Conservation (phyloP, 2,329 filamentous ascomycete genomes). For the Sarocladium brachiariae region DNA sequence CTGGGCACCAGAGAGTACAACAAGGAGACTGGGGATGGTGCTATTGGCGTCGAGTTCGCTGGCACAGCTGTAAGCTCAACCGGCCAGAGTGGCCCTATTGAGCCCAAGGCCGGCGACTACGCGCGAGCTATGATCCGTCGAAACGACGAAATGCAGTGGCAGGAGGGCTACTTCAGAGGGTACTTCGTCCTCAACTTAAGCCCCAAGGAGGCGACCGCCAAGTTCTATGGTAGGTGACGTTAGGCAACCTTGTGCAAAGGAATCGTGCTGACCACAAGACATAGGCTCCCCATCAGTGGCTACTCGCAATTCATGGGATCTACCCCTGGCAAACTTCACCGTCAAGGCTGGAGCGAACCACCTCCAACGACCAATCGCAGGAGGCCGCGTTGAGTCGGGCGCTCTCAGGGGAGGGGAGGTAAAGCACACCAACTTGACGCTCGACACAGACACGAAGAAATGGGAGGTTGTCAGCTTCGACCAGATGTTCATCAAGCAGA, state of each 20-base stretch:
- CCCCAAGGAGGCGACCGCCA: slow-evolving; percentile 51
- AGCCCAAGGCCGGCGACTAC: slow-evolving; percentile 42
- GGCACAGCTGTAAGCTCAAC: slow-evolving; percentile 60
- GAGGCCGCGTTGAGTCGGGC: slow-evolving; percentile 44
- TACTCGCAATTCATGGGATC: slow-evolving; percentile 54
- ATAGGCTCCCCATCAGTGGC: slow-evolving; percentile 46
- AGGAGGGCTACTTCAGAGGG: slow-evolving; percentile 66
- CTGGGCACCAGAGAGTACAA: slow-evolving; percentile 47
- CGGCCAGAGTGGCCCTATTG: slow-evolving; percentile 51
- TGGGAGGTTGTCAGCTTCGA: slow-evolving; percentile 20
- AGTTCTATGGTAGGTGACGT: slow-evolving; percentile 49
- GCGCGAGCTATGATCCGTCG: slow-evolving; percentile 34
- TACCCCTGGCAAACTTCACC: slow-evolving; percentile 64
- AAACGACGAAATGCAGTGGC: slow-evolving; percentile 65
- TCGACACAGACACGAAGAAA: slow-evolving; percentile 18
- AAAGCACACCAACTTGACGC: slow-evolving; percentile 45
- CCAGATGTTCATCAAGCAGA: slow-evolving; percentile 15
- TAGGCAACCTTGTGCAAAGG: neutral
- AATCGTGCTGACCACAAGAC: neutral
- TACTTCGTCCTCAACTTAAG: slow-evolving; percentile 61
- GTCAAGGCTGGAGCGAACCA: slow-evolving; percentile 55
- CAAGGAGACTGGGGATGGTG: slow-evolving; percentile 42
- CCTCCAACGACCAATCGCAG: slow-evolving; percentile 36
- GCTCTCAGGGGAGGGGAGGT: slow-evolving; percentile 42
- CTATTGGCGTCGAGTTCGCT: slow-evolving; percentile 58